Evolutionary conservation across 2,329 filamentous ascomycete genomes (phyloP), one percentile per base, ranked within the genome.

Genomic region (Parasarocladium wereldwijsianum): DNA sequence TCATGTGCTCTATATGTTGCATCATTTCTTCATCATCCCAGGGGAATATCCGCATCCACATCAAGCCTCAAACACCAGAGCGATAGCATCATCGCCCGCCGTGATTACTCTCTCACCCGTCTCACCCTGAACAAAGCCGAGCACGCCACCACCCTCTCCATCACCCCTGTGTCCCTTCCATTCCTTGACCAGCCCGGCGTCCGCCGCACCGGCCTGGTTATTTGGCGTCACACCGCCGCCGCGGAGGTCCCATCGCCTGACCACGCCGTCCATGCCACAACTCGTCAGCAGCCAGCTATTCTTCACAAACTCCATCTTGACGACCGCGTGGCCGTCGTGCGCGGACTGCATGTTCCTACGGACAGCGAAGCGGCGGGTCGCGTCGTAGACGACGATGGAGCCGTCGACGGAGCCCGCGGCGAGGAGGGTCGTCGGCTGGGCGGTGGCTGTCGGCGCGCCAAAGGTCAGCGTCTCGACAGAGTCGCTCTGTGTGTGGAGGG

Each of bases 81-180:
- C 61, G 16, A 82, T 51, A 6, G 70, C 67, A 48, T 98, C 90
- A 56, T 98, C 90, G 15, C 90, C 90, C 2, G 85, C 90, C 5
- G 90, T 96, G 4, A 93, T 68, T 28, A 96, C 62, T 39, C 75
- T 66, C 51, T 75, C 70, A 1, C 83, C 83, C 4, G 63, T 69
- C 49, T 76, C 66, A 6, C 76, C 75, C 54, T 94, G 85, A 31
- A 93, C 86, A 48, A 96, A 98, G 0, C 79, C 86, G 41, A 96
- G 56, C 7, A 96, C 77, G 31, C 87, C 87, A 19, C 86, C 87
- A 14, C 84, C 77, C 57, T 90, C 83, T 9, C 84, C 80, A 47
- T 82, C 73, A 17, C 86, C 76, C 42, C 82, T 53, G 51, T 98
- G 90, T 0, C 90, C 90, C 52, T 68, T 84, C 86, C 86, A 96